Evolutionary conservation across 164 flowering plant species (phyloP).

Genomic region (Buxus sempervirens): DNA sequence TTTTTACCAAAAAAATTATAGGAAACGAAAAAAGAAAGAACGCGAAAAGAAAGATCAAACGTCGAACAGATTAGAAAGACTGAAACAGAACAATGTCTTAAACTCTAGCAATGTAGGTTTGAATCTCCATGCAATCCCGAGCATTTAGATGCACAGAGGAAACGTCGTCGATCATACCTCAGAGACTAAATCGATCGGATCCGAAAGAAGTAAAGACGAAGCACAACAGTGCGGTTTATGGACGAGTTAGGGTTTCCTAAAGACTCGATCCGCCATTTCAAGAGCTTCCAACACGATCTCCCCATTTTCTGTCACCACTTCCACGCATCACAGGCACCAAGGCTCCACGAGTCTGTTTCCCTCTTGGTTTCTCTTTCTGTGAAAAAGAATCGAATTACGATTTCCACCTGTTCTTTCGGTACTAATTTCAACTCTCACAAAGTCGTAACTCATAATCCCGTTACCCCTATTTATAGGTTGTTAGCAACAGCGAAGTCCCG

Average conservation of each 20-base stretch:
- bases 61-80: neutral
- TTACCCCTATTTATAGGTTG: no score
- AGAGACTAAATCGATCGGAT: constrained; percentile 8
- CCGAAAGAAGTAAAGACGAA: neutral
- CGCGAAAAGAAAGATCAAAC: neutral
- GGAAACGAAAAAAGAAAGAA: neutral
- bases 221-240: neutral
- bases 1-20: neutral
- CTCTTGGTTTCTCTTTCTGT: constrained; percentile 3
- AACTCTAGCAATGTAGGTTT: constrained; percentile 15
- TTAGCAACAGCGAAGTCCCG: no score
- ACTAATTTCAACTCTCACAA: neutral
- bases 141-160: neutral
- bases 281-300: constrained; percentile 21
- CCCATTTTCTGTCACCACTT: constrained; percentile 31
- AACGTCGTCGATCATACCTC: neutral
- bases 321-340: constrained; percentile 42
- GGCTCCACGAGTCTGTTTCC: constrained; percentile 43
- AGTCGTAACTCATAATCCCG: no score
- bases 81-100: constrained; percentile 2
- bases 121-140: constrained; percentile 6
- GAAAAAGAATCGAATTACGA: neutral
- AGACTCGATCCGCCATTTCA: constrained; percentile 18
- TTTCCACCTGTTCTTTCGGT: neutral
- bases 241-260: constrained; percentile 16